phyloP scores from a whole-genome alignment of 2,329 filamentous ascomycete species.

The Colletotrichum sp. region DNA sequence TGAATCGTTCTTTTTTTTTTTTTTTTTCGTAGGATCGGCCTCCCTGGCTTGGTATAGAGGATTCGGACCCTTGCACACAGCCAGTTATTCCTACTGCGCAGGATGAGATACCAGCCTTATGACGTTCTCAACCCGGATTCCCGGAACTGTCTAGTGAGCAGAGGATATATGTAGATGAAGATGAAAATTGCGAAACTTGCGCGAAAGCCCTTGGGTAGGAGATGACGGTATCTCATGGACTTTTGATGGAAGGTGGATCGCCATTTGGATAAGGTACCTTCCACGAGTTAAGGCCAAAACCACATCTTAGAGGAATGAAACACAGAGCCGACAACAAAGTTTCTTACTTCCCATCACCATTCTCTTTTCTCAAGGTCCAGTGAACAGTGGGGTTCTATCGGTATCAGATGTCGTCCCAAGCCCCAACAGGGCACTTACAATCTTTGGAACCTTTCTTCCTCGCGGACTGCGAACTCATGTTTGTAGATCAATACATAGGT shows the following conservation, averaged over 20 bases:
- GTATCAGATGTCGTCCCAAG: not conserved
- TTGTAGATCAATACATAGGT: rapidly evolving
- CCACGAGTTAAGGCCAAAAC: not conserved
- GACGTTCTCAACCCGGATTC: not conserved
- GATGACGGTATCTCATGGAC: not conserved
- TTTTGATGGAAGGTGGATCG: not conserved
- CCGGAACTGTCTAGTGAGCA: not conserved
- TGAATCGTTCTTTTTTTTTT: not conserved
- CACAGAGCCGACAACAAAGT: not conserved
- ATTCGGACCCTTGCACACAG: not conserved
- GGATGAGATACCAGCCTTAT: not conserved
- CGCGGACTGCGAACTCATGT: not conserved
- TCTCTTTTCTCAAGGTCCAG: not conserved
- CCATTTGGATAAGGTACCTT: not conserved
- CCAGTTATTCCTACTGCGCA: not conserved
- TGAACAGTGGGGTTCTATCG: not conserved
- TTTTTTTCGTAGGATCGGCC: not conserved
- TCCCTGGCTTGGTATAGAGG: not conserved
- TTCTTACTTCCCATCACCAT: rapidly evolving
- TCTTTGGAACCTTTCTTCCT: not conserved
- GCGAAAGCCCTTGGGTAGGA: not conserved
- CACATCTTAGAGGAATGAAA: rapidly evolving
- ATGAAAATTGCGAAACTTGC: not conserved
- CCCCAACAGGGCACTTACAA: not conserved
- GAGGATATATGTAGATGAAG: not conserved